Conservation (phyloP, 2,329 filamentous ascomycete species). For the Aspergillus neoniger region DNA sequence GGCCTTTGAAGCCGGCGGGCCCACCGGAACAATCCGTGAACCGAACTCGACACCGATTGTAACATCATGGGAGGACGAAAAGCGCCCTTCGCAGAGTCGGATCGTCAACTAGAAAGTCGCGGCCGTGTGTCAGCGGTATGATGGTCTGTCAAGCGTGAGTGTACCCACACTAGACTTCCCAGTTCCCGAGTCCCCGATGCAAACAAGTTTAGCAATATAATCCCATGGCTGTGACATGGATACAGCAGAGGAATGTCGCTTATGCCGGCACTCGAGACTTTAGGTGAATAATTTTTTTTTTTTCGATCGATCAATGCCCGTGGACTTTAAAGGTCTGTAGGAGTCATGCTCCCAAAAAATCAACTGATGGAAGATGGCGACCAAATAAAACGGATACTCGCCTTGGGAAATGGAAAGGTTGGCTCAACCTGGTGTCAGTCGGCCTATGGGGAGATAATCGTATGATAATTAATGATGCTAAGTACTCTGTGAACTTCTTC, state of each 20-base stretch:
- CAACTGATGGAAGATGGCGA: slow-evolving; percentile 4
- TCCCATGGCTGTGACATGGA: slow-evolving; percentile 73
- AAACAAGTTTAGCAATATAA: slow-evolving; percentile 98
- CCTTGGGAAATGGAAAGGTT: not conserved
- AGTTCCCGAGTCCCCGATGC: slow-evolving; percentile 93
- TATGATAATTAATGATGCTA: not conserved
- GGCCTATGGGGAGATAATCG: not conserved
- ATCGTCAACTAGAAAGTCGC: slow-evolving; percentile 71
- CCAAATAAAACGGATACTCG: slow-evolving; percentile 1
- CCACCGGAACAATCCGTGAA: slow-evolving; percentile 86
- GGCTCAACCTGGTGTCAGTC: not conserved
- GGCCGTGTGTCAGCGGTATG: slow-evolving; percentile 15
- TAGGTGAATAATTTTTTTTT: not conserved
- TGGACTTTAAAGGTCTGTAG: slow-evolving; percentile 13
- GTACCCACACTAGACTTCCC: slow-evolving; percentile 76
- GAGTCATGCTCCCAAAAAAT: slow-evolving; percentile 19
- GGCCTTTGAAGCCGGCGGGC: slow-evolving; percentile 70
- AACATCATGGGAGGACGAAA: slow-evolving; percentile 91
- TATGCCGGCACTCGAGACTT: slow-evolving; percentile 2
- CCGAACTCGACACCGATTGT: slow-evolving; percentile 97
- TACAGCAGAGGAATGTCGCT: slow-evolving; percentile 23
- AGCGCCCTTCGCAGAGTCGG: slow-evolving; percentile 93
- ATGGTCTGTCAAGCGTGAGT: not conserved
- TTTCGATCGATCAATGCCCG: slow-evolving; percentile 9
- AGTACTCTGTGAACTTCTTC: not conserved